These are phyloP conservation scores for Pichia sp. DNA, from an alignment of 1,139 yeast species.

Conservation along the genomic window DNA sequence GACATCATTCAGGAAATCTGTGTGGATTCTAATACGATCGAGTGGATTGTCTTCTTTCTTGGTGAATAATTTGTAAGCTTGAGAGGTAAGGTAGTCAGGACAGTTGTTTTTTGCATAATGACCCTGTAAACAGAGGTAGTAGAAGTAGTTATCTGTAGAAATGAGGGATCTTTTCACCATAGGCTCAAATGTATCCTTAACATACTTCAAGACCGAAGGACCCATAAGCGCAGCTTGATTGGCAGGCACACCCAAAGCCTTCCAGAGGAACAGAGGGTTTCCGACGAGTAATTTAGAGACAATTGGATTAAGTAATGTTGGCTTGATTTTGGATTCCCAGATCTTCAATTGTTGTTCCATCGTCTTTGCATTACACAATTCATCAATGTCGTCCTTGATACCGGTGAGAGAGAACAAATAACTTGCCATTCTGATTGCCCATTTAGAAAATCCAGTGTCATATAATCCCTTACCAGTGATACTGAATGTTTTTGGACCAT, in stretches of 20 bases:
- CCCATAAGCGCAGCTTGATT: slow-evolving; percentile 82
- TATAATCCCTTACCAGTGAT: slow-evolving; percentile 53
- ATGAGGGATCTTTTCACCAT: slow-evolving; percentile 55
- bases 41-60: slow-evolving; percentile 36
- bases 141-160: slow-evolving; percentile 70
- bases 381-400: slow-evolving; percentile 41
- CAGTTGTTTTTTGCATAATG: slow-evolving; percentile 57
- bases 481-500: slow-evolving; percentile 52
- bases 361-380: slow-evolving; percentile 51
- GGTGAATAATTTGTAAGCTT: slow-evolving; percentile 47
- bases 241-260: slow-evolving; percentile 79
- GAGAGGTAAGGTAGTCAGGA: slow-evolving; percentile 64
- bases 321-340: slow-evolving; percentile 59
- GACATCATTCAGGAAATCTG: slow-evolving; percentile 73
- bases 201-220: slow-evolving; percentile 59
- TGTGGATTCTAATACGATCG: slow-evolving; percentile 67
- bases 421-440: slow-evolving; percentile 70
- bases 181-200: slow-evolving; percentile 75
- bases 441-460: slow-evolving; percentile 79
- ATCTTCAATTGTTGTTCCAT: slow-evolving; percentile 54
- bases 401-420: slow-evolving; percentile 55
- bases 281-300: slow-evolving; percentile 64
- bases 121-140: slow-evolving; percentile 61
- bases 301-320: slow-evolving; percentile 62
- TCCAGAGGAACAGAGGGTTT: slow-evolving; percentile 80